Conservation (phyloP, 2,329 filamentous ascomycete species). For the Immersiporthe knoxdaviesiana region DNA sequence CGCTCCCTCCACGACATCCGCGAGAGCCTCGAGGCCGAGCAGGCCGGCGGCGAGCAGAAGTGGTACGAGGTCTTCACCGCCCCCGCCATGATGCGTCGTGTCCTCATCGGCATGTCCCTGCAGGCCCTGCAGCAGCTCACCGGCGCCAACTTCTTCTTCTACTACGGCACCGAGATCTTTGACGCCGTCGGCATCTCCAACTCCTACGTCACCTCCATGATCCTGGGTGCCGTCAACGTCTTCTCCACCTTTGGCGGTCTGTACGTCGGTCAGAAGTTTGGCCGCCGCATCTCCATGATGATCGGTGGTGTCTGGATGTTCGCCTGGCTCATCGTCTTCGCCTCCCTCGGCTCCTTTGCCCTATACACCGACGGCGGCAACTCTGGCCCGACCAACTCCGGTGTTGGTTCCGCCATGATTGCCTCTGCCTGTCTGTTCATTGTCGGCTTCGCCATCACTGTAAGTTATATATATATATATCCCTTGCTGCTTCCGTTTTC, state of each 20-base stretch:
- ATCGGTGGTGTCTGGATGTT: slow-evolving; percentile 70
- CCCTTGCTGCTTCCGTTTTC: not conserved
- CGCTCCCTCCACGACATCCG: slow-evolving; percentile 28
- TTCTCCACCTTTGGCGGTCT: slow-evolving; percentile 68
- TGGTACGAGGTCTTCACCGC: slow-evolving; percentile 31
- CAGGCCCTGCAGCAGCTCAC: slow-evolving; percentile 72
- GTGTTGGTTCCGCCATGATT: slow-evolving; percentile 69
- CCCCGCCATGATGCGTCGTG: slow-evolving; percentile 66
- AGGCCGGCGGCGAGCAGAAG: slow-evolving; percentile 28
- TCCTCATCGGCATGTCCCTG: slow-evolving; percentile 63
- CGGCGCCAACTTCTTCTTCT: slow-evolving; percentile 55
- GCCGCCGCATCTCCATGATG: slow-evolving; percentile 70
- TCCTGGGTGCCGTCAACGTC: slow-evolving; percentile 70
- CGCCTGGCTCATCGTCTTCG: slow-evolving; percentile 67
- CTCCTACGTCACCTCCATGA: slow-evolving; percentile 69
- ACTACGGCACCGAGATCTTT: slow-evolving; percentile 72
- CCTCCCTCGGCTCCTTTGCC: slow-evolving; percentile 53
- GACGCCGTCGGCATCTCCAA: slow-evolving; percentile 66
- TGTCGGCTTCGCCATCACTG: slow-evolving; percentile 62
- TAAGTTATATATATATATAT: no score
- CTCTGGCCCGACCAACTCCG: slow-evolving; percentile 41
- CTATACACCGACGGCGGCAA: slow-evolving; percentile 35
- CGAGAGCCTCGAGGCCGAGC: slow-evolving; percentile 29
- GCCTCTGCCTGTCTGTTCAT: slow-evolving; percentile 77
- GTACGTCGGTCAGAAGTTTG: slow-evolving; percentile 69